Percentiles rank a stretch among this genome's conserved stretches.
Conservation (phyloP, 2,329 filamentous ascomycete species). For the Mycocentrospora acerina region DNA sequence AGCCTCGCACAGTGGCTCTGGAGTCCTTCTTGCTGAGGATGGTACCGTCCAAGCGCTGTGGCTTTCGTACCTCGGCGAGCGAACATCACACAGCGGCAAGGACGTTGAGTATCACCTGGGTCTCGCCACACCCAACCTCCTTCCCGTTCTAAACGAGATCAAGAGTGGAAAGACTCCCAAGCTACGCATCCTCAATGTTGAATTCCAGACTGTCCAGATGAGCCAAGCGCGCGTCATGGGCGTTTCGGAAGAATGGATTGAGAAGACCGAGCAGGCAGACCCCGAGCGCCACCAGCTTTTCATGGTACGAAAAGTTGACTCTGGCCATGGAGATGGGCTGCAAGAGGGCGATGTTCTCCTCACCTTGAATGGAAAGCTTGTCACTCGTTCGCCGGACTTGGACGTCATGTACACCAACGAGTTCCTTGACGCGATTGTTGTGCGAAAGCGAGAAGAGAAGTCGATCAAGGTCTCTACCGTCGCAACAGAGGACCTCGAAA, state of each 20-base stretch:
- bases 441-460: conserved; percentile 81
- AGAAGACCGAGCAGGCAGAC: conserved; percentile 84
- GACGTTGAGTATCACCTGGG: conserved; percentile 97
- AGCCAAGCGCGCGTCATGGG: conserved; percentile 96
- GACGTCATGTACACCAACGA: conserved; percentile 96
- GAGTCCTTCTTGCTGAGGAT: conserved; percentile 85
- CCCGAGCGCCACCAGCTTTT: conserved; percentile 93
- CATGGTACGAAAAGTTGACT: conserved; percentile 91
- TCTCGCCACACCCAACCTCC: conserved; percentile 80
- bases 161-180: conserved; percentile 77
- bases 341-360: conserved; percentile 91
- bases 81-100: conserved; percentile 73
- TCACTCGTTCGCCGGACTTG: conserved; percentile 88
- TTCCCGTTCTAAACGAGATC: conserved; percentile 86
- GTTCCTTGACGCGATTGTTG: conserved; percentile 77
- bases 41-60: conserved; percentile 93
- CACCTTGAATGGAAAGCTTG: conserved; percentile 85
- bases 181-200: conserved; percentile 87
- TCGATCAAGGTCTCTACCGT: conserved; percentile 79
- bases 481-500: conserved; percentile 86
- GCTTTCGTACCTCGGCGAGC: conserved; percentile 95
- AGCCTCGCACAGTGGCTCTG: conserved; percentile 88
- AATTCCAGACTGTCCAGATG: conserved; percentile 95
- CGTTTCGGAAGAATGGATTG: conserved; percentile 92
- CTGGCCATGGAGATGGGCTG: conserved; percentile 64